These are phyloP conservation scores for Leucocoprinus sp. DNA, from an alignment of 768 basidiomycete genomes.

Conservation along the genomic window DNA sequence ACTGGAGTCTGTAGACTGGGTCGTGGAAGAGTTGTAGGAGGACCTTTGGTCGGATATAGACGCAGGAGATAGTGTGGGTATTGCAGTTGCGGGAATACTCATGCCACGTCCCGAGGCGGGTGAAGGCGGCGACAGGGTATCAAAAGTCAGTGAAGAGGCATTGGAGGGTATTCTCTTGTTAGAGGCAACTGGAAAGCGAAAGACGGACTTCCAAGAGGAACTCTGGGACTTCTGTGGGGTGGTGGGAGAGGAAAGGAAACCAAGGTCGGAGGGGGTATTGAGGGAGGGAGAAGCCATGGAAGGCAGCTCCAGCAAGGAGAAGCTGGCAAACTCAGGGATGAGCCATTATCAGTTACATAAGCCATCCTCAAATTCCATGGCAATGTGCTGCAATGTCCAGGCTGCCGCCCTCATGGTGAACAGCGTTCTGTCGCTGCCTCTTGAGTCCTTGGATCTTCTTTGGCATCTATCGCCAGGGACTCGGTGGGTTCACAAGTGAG, in stretches of 20 bases:
- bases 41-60: slow-evolving; percentile 59
- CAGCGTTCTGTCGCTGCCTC: not conserved
- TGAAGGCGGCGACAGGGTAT: slow-evolving; percentile 34
- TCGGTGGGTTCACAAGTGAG: too few species aligned
- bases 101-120: slow-evolving; percentile 24
- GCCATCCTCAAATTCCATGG: slow-evolving; percentile 12
- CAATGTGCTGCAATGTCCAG: too few species aligned
- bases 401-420: too few species aligned
- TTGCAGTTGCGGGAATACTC: slow-evolving; percentile 36
- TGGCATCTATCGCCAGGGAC: too few species aligned
- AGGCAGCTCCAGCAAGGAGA: slow-evolving; percentile 11
- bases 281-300: slow-evolving; percentile 21
- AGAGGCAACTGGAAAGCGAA: slow-evolving; percentile 59
- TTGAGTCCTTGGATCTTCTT: not conserved
- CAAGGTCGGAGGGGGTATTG: slow-evolving; percentile 17
- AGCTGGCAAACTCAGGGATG: slow-evolving; percentile 18
- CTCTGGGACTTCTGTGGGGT: slow-evolving; percentile 21
- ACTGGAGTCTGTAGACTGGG: slow-evolving; percentile 65
- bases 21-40: slow-evolving; percentile 74
- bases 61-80: slow-evolving; percentile 44
- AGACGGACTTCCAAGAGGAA: slow-evolving; percentile 62
- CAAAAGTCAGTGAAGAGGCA: slow-evolving; percentile 38
- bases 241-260: slow-evolving; percentile 15
- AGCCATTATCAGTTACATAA: slow-evolving; percentile 20
- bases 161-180: slow-evolving; percentile 47